Evolutionary conservation across 208 protist species (phyloP).

Genomic region (Leishmania gerbilli): DNA sequence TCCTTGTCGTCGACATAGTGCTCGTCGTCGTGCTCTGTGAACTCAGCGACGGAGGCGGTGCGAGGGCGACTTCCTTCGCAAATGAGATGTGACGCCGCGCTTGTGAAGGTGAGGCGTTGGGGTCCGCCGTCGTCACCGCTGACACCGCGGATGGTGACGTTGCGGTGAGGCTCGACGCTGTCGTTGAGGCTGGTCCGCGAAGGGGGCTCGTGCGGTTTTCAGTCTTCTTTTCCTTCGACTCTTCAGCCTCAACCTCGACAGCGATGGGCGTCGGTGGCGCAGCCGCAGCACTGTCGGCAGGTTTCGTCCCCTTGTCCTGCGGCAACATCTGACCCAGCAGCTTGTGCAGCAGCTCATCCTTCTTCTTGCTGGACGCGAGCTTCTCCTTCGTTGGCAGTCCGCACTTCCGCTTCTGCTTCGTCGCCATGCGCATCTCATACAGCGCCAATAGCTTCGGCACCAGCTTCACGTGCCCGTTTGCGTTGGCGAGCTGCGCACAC

Average conservation of each 20-base stretch:
- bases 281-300: neutral
- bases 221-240: neutral
- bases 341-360: conserved; percentile 70
- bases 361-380: conserved; percentile 60
- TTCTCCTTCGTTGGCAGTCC: conserved; percentile 65
- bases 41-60: neutral
- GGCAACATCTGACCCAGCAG: conserved; percentile 44
- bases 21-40: neutral
- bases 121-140: conserved; percentile 15
- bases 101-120: neutral
- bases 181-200: neutral
- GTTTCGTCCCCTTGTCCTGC: conserved; percentile 9
- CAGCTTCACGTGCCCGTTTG: conserved; percentile 55
- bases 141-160: conserved; percentile 10
- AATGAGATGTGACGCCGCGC: conserved; percentile 39
- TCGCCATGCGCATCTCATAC: conserved; percentile 66
- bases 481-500: conserved; percentile 72
- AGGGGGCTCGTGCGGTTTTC: neutral
- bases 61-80: neutral
- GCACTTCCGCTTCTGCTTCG: conserved; percentile 66
- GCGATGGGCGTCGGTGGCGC: neutral
- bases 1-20: neutral
- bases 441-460: conserved; percentile 73
- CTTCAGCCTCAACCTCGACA: neutral
- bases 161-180: neutral